phyloP scores from a whole-genome alignment of 176 grass and related monocot genomes.

The Musa beccarii region DNA sequence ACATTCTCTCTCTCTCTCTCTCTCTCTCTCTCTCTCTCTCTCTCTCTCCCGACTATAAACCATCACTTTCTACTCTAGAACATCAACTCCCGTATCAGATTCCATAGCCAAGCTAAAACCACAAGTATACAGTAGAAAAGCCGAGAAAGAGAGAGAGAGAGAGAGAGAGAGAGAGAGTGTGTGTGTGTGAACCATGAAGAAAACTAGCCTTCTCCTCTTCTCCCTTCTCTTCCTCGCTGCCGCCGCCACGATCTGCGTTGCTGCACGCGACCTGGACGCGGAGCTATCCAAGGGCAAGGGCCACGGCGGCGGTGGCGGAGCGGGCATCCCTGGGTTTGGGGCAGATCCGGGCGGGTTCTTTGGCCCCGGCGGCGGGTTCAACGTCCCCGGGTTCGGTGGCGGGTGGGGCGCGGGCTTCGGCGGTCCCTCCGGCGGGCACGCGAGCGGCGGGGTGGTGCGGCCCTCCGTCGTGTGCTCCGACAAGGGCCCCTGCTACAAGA shows the following conservation, averaged over 20 bases:
- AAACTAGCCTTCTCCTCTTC: not conserved
- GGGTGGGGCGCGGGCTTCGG: slow-evolving; percentile 17
- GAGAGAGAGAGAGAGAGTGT: too few species aligned
- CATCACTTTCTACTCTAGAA: too few species aligned
- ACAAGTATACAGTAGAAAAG: too few species aligned
- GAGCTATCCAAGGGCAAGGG: not conserved
- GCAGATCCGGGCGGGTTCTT: not conserved
- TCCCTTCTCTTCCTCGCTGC: not conserved
- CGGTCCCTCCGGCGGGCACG: slow-evolving; percentile 25
- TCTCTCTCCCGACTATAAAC: too few species aligned
- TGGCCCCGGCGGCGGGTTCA: not conserved
- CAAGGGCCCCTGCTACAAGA: slow-evolving; percentile 36
- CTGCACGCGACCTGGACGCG: not conserved
- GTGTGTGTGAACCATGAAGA: too few species aligned
- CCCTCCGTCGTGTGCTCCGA: slow-evolving; percentile 40
- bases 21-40: too few species aligned
- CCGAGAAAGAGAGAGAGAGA: too few species aligned
- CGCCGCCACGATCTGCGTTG: not conserved
- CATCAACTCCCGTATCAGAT: too few species aligned
- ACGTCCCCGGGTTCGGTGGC: not conserved
- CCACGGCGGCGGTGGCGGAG: not conserved
- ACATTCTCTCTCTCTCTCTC: too few species aligned
- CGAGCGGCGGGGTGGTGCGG: slow-evolving; percentile 20
- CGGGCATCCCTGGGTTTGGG: not conserved
- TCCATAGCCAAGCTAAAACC: too few species aligned